These are phyloP conservation scores for Diaporthe longicolla DNA, from an alignment of 2,329 filamentous ascomycete species.

Conservation along the genomic window DNA sequence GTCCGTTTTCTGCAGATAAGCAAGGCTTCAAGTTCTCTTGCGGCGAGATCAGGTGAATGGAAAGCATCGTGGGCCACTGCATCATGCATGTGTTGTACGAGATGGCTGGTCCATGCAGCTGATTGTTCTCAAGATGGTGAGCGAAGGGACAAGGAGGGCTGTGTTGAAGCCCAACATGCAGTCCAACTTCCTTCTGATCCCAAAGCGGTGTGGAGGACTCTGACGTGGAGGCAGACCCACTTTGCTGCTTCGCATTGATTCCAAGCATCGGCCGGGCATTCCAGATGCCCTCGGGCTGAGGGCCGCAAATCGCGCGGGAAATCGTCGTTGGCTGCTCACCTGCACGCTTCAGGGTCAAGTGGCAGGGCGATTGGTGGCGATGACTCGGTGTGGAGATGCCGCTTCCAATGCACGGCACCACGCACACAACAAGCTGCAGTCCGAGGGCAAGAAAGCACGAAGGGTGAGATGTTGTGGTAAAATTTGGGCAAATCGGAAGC, in stretches of 20 bases:
- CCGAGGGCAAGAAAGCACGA: not conserved
- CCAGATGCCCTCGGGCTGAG: not conserved
- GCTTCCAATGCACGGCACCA: constrained; percentile 1
- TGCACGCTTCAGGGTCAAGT: constrained; percentile 18
- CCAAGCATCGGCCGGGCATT: not conserved
- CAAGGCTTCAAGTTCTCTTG: too few species aligned
- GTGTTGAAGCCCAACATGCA: constrained; percentile 27
- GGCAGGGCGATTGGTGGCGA: constrained; percentile 26
- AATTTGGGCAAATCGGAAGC: constrained; percentile 22
- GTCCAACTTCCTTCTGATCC: constrained; percentile 15
- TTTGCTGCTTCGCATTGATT: constrained; percentile 24
- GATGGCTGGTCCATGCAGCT: not conserved
- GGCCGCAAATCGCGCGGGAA: constrained; percentile 34
- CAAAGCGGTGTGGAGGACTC: constrained; percentile 28
- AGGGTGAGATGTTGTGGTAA: not conserved
- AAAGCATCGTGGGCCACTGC: too few species aligned
- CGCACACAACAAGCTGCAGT: constrained; percentile 6
- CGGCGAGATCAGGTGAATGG: not conserved
- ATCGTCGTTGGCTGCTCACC: constrained; percentile 32
- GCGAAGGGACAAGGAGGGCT: not conserved
- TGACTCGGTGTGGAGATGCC: constrained; percentile 28
- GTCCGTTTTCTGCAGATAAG: not conserved
- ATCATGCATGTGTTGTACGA: not conserved
- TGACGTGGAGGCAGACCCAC: constrained; percentile 29
- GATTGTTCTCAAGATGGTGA: not conserved